A percentile compares a stretch with the other conserved stretches of the same genome.
These are phyloP conservation scores for Rhizopogon vulgaris DNA, from an alignment of 768 basidiomycete genomes.

Conservation along the genomic window DNA sequence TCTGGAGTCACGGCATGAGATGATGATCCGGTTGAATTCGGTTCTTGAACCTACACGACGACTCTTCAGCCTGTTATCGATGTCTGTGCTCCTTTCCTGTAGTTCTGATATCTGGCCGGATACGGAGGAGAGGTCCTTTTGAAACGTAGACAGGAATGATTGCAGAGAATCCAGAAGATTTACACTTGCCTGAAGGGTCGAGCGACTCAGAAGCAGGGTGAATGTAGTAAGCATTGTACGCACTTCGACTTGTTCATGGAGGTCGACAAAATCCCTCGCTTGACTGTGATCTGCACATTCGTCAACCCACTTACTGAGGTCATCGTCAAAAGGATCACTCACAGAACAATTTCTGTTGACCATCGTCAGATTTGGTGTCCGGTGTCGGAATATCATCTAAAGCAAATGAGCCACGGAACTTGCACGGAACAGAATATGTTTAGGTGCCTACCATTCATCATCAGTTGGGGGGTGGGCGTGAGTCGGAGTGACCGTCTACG, in stretches of 20 bases:
- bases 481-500: no score
- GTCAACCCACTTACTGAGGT: not conserved
- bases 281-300: constrained; percentile 27
- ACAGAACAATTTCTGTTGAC: not conserved
- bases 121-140: constrained; percentile 88
- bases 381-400: not conserved
- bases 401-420: not conserved
- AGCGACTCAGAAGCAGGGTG: not conserved
- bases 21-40: not conserved
- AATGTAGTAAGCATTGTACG: constrained; percentile 1
- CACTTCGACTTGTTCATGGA: constrained; percentile 91
- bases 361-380: not conserved
- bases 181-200: constrained; percentile 64
- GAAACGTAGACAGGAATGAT: constrained; percentile 90
- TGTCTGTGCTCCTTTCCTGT: constrained; percentile 84
- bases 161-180: constrained; percentile 83
- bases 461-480: not conserved
- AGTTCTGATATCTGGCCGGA: constrained; percentile 96
- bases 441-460: not conserved
- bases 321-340: not conserved
- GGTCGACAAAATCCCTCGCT: constrained; percentile 69
- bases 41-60: constrained; percentile 55
- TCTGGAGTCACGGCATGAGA: constrained; percentile 39
- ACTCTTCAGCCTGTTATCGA: constrained; percentile 80
- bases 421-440: no score